Percentiles rank a stretch among this genome's conserved stretches.
These are phyloP conservation scores for Debaryomyces prosopidis DNA, from an alignment of 805 yeast genomes.

Conservation along the genomic window DNA sequence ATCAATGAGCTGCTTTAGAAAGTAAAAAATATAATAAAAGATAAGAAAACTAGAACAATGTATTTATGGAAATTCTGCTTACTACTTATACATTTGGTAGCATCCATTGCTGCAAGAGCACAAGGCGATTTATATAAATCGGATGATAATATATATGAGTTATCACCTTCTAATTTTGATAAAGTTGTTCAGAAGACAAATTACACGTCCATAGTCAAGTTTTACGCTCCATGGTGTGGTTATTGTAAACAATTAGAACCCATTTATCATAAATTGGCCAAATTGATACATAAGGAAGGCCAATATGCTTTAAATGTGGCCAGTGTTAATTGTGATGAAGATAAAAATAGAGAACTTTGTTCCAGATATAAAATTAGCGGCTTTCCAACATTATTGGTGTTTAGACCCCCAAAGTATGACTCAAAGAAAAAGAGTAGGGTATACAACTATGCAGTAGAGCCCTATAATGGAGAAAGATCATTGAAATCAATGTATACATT, in stretches of 20 bases:
- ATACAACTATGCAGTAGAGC: constrained; percentile 50
- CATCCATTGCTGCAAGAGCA: not conserved
- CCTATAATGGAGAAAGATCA: constrained; percentile 62
- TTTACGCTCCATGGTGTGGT: constrained; percentile 98
- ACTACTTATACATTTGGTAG: not conserved
- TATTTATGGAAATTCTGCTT: constrained; percentile 1
- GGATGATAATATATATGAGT: constrained; percentile 52
- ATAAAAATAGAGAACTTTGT: constrained; percentile 68
- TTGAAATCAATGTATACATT: constrained; percentile 55
- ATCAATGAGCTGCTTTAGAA: not conserved
- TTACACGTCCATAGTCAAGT: constrained; percentile 80
- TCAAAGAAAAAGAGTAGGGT: constrained; percentile 11
- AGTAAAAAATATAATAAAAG: too few relatives aligned
- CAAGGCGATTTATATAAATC: constrained; percentile 33
- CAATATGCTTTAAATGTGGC: constrained; percentile 61
- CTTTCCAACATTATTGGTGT: constrained; percentile 81
- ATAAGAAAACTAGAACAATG: not conserved
- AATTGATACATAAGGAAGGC: constrained; percentile 49
- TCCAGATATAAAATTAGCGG: constrained; percentile 64
- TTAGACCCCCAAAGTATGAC: constrained; percentile 72
- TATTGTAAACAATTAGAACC: constrained; percentile 77
- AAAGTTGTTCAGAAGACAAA: constrained; percentile 67
- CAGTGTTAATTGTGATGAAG: constrained; percentile 83
- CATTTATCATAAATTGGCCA: constrained; percentile 64
- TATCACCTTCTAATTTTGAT: constrained; percentile 59